A percentile compares a stretch with the other conserved stretches of the same genome.
These are phyloP conservation scores for Pelomyxa schiedti DNA, from an alignment of 78 protist species.

Conservation along the genomic window DNA sequence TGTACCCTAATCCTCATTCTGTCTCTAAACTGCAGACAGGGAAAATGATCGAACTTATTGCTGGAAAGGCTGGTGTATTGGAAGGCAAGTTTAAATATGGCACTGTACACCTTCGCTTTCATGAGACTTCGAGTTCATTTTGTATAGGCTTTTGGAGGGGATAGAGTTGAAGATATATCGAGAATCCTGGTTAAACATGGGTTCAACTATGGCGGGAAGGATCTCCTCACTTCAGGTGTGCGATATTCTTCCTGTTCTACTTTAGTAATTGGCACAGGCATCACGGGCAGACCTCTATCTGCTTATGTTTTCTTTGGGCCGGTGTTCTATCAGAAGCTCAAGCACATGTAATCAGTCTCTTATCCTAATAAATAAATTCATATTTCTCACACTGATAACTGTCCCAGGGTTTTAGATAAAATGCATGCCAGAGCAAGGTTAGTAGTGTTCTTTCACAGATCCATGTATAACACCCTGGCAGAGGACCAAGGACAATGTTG, in stretches of 20 bases:
- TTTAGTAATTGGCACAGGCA: conserved; percentile 28
- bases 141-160: conserved; percentile 84
- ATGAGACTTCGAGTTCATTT: background rate
- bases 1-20: too few species aligned
- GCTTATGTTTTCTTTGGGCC: conserved; percentile 98
- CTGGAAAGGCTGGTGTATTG: conserved; percentile 89
- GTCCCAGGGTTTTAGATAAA: conserved; percentile 99
- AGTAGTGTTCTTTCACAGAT: too few species aligned
- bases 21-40: too few species aligned
- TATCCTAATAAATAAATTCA: too few species aligned
- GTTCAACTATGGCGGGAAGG: conserved; percentile 94
- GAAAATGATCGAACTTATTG: conserved; percentile 92
- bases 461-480: too few species aligned
- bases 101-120: conserved; percentile 2
- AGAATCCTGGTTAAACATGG: conserved; percentile 72
- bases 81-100: conserved; percentile 52
- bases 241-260: background rate
- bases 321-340: conserved; percentile 97
- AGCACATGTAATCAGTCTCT: too few species aligned
- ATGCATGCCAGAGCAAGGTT: conserved; percentile 97
- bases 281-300: conserved; percentile 89
- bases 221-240: conserved; percentile 72
- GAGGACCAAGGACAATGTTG: conserved; percentile 90
- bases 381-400: too few species aligned
- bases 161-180: conserved; percentile 65